phyloP scores from a whole-genome alignment of 176 grass and related monocot genomes.

The Ensete glaucum region DNA sequence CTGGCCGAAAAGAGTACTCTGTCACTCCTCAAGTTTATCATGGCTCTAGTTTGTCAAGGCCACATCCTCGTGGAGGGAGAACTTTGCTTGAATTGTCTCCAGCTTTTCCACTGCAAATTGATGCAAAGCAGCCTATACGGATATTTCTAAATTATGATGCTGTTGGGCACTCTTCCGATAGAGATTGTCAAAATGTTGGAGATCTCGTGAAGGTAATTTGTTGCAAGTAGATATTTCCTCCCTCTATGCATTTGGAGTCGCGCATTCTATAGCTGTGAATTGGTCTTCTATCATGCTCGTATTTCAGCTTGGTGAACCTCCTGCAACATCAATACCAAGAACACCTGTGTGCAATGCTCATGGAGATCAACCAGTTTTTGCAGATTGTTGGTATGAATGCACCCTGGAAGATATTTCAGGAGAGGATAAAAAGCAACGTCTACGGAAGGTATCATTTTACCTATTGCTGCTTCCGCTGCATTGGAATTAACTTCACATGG shows the following conservation, averaged over 20 bases:
- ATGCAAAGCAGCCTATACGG: constrained; percentile 64
- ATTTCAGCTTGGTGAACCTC: constrained; percentile 79
- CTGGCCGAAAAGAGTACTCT: constrained; percentile 81
- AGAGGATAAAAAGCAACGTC: constrained; percentile 82
- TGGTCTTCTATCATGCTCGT: background rate
- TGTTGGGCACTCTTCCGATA: constrained; percentile 81
- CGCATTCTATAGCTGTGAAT: background rate
- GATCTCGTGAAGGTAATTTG: constrained; percentile 61
- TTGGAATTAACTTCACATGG: background rate
- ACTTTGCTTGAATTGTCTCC: constrained; percentile 45
- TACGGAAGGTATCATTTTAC: constrained; percentile 60
- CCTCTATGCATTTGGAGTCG: background rate
- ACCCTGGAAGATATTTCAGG: constrained; percentile 85
- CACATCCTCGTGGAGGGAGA: constrained; percentile 38
- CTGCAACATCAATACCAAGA: constrained; percentile 42
- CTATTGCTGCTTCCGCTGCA: background rate
- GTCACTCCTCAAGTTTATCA: constrained; percentile 89
- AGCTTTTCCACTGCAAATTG: constrained; percentile 22
- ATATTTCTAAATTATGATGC: constrained; percentile 99
- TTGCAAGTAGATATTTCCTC: background rate
- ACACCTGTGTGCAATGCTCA: constrained; percentile 72
- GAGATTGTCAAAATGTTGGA: constrained; percentile 79
- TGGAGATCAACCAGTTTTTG: constrained; percentile 62
- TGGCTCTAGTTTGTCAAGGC: constrained; percentile 18
- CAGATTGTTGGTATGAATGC: constrained; percentile 98